phyloP scores from a whole-genome alignment of 164 flowering plant species.

The Nymphaea thermarum region DNA sequence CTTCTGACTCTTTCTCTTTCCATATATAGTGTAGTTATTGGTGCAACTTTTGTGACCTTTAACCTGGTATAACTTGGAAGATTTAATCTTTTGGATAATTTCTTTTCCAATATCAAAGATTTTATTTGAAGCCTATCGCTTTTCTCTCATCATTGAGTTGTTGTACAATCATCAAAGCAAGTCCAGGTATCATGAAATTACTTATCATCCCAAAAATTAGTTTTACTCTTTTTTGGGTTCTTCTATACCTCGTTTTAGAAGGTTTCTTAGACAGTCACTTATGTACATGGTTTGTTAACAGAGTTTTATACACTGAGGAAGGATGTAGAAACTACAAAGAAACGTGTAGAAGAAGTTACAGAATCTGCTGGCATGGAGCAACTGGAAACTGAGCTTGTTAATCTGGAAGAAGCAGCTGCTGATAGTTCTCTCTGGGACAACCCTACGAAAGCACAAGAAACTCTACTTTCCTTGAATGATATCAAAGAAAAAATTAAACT shows the following conservation, averaged over 20 bases:
- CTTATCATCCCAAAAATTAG: too few species aligned
- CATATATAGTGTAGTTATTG: too few species aligned
- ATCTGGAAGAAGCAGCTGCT: slow-evolving; percentile 60
- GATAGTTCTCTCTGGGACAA: slow-evolving; percentile 90
- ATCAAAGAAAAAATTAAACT: slow-evolving; percentile 70
- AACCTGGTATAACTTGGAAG: too few species aligned
- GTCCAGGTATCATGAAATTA: background rate
- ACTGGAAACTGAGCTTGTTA: slow-evolving; percentile 47
- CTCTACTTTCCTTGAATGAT: slow-evolving; percentile 65
- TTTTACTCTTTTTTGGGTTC: background rate
- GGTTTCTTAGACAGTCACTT: background rate
- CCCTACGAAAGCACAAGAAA: slow-evolving; percentile 72
- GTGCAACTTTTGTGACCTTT: too few species aligned
- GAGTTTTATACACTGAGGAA: slow-evolving; percentile 80
- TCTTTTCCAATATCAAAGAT: too few species aligned
- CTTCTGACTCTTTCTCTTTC: too few species aligned
- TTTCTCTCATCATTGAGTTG: background rate
- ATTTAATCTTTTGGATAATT: too few species aligned
- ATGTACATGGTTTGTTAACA: slow-evolving; percentile 16
- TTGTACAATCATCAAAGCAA: background rate
- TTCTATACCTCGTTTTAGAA: background rate
- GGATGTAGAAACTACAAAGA: slow-evolving; percentile 55
- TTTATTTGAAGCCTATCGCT: background rate
- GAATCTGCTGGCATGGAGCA: slow-evolving; percentile 55
- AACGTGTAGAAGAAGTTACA: slow-evolving; percentile 71